Percentiles rank a stretch among this genome's conserved stretches.
Conservation (phyloP, 1,284 basidiomycete genomes). For the Grifola frondosa region DNA sequence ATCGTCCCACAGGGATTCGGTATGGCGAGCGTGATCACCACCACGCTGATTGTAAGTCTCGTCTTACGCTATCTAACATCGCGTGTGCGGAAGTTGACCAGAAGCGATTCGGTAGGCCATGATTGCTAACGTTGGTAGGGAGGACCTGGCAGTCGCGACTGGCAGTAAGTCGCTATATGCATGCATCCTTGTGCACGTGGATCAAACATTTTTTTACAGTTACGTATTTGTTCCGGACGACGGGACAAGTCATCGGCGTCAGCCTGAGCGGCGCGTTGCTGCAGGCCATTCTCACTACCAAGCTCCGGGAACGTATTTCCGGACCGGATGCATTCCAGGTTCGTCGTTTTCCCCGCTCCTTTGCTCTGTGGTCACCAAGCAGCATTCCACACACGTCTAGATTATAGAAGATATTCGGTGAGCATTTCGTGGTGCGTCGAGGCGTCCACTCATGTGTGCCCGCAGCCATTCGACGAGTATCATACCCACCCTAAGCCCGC, state of each 20-base stretch:
- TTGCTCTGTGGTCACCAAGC: slow-evolving; percentile 2
- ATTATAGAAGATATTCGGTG: slow-evolving; percentile 72
- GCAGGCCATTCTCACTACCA: slow-evolving; percentile 70
- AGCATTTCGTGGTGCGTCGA: slow-evolving; percentile 5
- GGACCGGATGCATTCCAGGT: slow-evolving; percentile 74
- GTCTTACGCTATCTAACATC: not conserved
- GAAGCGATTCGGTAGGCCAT: too few species aligned
- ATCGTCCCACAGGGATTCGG: slow-evolving; percentile 79
- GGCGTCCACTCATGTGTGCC: not conserved
- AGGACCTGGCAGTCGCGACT: slow-evolving; percentile 85
- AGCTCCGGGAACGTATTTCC: slow-evolving; percentile 71
- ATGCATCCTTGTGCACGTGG: not conserved
- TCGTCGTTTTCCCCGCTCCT: slow-evolving; percentile 10
- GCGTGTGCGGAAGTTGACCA: slow-evolving; percentile 19
- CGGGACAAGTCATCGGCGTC: slow-evolving; percentile 89
- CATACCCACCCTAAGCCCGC: slow-evolving; percentile 70
- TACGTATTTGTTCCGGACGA: slow-evolving; percentile 87
- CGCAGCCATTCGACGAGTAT: slow-evolving; percentile 77
- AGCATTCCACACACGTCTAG: slow-evolving; percentile 36
- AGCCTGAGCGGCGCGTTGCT: slow-evolving; percentile 80
- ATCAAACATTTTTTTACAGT: slow-evolving; percentile 45
- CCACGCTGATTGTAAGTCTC: slow-evolving; percentile 69
- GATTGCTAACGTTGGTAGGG: slow-evolving; percentile 77
- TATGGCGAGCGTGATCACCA: slow-evolving; percentile 82
- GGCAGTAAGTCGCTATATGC: slow-evolving; percentile 62